A percentile compares a stretch with the other conserved stretches of the same genome.
Conservation (phyloP, 1,139 yeast species). For the Candida sp. region DNA sequence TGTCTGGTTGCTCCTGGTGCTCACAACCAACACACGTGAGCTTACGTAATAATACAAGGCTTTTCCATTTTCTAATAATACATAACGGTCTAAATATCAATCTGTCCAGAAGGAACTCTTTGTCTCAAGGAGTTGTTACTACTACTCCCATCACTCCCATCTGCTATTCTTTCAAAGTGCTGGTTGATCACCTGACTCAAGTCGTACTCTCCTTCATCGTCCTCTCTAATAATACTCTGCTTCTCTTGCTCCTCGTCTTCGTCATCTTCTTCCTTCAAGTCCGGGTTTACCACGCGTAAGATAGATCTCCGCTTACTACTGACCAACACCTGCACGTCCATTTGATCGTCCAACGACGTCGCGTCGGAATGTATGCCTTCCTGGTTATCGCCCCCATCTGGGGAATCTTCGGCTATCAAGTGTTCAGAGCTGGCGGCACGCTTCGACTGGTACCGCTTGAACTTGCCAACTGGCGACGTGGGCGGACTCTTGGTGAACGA, state of each 20-base stretch:
- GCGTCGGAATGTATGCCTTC: conserved; percentile 17
- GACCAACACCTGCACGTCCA: conserved; percentile 78
- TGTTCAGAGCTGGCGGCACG: conserved; percentile 15
- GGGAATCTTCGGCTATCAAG: conserved; percentile 9
- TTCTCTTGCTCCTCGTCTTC: not conserved
- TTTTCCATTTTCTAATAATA: not conserved
- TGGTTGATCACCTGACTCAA: conserved; percentile 6
- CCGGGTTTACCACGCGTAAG: conserved; percentile 71
- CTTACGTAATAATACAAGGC: not conserved
- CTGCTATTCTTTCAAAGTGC: conserved; percentile 11
- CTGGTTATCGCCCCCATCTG: conserved; percentile 10
- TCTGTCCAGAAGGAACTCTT: conserved; percentile 33
- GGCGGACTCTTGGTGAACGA: conserved; percentile 23
- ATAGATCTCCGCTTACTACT: conserved; percentile 70
- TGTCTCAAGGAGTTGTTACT: conserved; percentile 22
- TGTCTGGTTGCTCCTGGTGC: too few species aligned
- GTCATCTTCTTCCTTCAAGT: conserved; percentile 23
- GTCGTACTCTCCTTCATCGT: conserved; percentile 3
- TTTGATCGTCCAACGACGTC: conserved; percentile 41
- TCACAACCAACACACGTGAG: not conserved
- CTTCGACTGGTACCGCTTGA: conserved; percentile 13
- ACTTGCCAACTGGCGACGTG: conserved; percentile 13
- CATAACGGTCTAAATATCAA: not conserved
- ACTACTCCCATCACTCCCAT: conserved; percentile 2
- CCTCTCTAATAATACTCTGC: not conserved